Evolutionary conservation across 139 green algal genomes (phyloP).

Genomic region (Chlorella vulgaris): DNA sequence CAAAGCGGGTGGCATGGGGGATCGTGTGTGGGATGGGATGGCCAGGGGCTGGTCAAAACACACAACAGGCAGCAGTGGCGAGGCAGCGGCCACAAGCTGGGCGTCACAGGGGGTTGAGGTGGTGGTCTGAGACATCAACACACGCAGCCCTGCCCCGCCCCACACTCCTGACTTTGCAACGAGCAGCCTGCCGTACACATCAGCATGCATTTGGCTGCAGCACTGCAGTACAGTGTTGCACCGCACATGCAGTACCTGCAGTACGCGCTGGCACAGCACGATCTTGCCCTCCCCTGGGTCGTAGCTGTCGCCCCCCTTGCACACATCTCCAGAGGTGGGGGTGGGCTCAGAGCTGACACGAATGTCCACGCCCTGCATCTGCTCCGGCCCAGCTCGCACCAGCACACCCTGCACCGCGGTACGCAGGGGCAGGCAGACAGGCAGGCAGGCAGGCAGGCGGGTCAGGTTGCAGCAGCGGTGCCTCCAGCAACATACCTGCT

Average conservation of each 20-base stretch:
- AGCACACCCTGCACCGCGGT: conserved; percentile 16
- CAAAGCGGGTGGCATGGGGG: background rate
- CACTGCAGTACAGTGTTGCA: too few species aligned
- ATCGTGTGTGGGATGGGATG: too few species aligned
- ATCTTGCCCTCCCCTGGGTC: conserved; percentile 5
- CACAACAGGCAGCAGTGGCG: too few species aligned
- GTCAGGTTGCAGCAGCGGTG: background rate
- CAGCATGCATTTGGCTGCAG: background rate
- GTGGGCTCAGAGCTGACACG: background rate
- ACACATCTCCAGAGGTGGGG: background rate
- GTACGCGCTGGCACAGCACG: conserved; percentile 9
- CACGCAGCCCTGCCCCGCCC: too few species aligned
- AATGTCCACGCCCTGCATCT: conserved; percentile 19
- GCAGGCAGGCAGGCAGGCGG: background rate
- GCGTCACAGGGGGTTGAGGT: too few species aligned
- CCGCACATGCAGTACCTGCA: too few species aligned
- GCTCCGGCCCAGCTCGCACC: conserved; percentile 9
- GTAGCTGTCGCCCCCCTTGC: background rate
- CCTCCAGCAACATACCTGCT: too few species aligned
- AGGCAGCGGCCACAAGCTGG: too few species aligned
- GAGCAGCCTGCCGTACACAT: too few species aligned
- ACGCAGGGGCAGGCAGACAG: background rate
- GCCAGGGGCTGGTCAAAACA: background rate
- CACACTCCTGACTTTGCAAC: too few species aligned
- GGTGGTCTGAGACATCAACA: too few species aligned